Percentiles rank a stretch among this genome's conserved stretches.
Evolutionary conservation across 495 filamentous ascomycete genomes (phyloP).

Genomic region (Pyrenopolyporus hunteri): DNA sequence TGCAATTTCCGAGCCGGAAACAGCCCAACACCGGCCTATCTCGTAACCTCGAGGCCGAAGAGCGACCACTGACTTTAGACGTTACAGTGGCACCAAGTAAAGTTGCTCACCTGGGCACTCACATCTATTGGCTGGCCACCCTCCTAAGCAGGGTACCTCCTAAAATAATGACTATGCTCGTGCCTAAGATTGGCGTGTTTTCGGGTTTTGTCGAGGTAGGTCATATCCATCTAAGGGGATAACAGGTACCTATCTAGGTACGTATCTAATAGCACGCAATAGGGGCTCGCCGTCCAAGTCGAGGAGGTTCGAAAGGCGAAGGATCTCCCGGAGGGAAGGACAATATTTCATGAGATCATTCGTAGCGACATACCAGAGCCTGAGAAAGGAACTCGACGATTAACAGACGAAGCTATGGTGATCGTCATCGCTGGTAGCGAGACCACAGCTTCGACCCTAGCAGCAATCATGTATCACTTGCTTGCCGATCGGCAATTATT

Average conservation of each 20-base stretch:
- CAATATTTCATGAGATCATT: constrained; percentile 45
- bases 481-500: constrained; percentile 28
- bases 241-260: neutral
- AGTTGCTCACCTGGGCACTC: constrained; percentile 22
- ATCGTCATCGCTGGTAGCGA: constrained; percentile 37
- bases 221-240: neutral
- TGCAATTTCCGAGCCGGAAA: too few relatives aligned
- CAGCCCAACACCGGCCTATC: too few relatives aligned
- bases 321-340: constrained; percentile 35
- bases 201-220: constrained; percentile 20
- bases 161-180: constrained; percentile 5
- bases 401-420: constrained; percentile 43
- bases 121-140: constrained; percentile 11
- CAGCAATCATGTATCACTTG: constrained; percentile 41
- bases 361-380: constrained; percentile 35
- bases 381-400: constrained; percentile 36
- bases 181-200: constrained; percentile 15
- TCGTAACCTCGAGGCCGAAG: neutral
- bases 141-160: constrained; percentile 1
- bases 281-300: constrained; percentile 16
- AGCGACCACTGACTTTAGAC: neutral
- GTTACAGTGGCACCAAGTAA: neutral
- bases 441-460: constrained; percentile 39
- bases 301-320: constrained; percentile 19
- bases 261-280: neutral